Evolutionary conservation across 345 rosid genomes (phyloP), one percentile per base, ranked within the genome.

Genomic region (Rhodomyrtus tomentosa): DNA sequence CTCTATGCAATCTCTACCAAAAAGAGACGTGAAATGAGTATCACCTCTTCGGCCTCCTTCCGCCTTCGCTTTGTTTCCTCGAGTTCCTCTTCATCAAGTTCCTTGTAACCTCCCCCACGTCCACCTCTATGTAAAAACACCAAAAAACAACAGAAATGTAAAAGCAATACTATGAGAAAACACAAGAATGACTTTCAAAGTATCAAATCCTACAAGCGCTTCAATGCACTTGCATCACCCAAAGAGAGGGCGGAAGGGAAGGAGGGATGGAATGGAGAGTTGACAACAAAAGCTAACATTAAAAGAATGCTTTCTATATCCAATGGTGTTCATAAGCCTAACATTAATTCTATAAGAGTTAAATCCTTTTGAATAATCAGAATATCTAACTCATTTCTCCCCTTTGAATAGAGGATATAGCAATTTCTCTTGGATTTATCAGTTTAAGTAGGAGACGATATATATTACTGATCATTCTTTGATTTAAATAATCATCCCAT

Each of bases 81-180:
- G 83, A 97, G 62, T 86, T 97, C 99, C 90, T 97, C 98, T 92
- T 97, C 99, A 88, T 97, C 99, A 83, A 96, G 93, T 90, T 97
- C 99, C 86, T 97, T 97, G 89, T 97, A 97, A 82, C 99, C 99
- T 87, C 99, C 99, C 86, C 89, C 99, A 79, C 99, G 96, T 84
- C 99, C 99, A 88, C 99, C 99, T 89, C 99, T 97, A 86, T 85
- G 15, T 18, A 79, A 88, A 50, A 72, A 54, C 76, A 53, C 81
- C 58, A 83, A n/a, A 40, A 11, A 54, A 84, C 45, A 73, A 54
- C 32, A 56, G 59, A 42, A 36, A n/a, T 84, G 49, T 81, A 27
- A 32, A 80, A 51, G 81, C 25, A 86, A 86, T 62, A 16, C 12
- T 55, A 11, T 6, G 7, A 25, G 83, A 24, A 25, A 32, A 58